phyloP scores from a whole-genome alignment of 2,329 filamentous ascomycete species.

The Claviceps maximensis region DNA sequence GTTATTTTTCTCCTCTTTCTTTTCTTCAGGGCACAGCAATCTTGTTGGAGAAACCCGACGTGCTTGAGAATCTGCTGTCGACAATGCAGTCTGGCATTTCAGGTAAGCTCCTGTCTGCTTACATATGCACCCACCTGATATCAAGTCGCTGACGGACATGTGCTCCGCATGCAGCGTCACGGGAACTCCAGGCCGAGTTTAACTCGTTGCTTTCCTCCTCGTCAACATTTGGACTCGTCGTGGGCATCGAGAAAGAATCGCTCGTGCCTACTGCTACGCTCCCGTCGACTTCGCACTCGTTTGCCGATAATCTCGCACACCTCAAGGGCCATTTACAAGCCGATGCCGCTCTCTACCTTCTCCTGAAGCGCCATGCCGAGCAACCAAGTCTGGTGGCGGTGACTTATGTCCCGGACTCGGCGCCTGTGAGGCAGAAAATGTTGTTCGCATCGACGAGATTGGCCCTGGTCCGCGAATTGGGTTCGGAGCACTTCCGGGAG shows the following conservation, averaged over 20 bases:
- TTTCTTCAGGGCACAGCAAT: background rate
- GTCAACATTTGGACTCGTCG: slow-evolving; percentile 55
- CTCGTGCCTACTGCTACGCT: slow-evolving; percentile 46
- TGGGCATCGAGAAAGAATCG: slow-evolving; percentile 55
- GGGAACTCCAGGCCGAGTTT: slow-evolving; percentile 66
- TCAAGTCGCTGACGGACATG: background rate
- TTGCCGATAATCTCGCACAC: slow-evolving; percentile 49
- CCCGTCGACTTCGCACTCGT: slow-evolving; percentile 42
- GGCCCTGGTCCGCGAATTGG: slow-evolving; percentile 63
- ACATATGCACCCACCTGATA: background rate
- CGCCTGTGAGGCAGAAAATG: slow-evolving; percentile 76
- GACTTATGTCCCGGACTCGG: slow-evolving; percentile 67
- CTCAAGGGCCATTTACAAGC: slow-evolving; percentile 51
- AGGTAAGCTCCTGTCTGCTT: slow-evolving; percentile 31
- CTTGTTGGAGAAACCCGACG: background rate
- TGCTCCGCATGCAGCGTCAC: slow-evolving; percentile 41
- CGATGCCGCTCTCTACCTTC: slow-evolving; percentile 57
- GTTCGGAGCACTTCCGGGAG: slow-evolving; percentile 65
- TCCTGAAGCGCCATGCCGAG: slow-evolving; percentile 54
- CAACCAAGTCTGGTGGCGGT: slow-evolving; percentile 51
- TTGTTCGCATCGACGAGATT: slow-evolving; percentile 68
- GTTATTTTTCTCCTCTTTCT: too few relatives aligned
- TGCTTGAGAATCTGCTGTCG: background rate
- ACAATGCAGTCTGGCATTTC: slow-evolving; percentile 68
- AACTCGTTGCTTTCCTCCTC: slow-evolving; percentile 49